These are phyloP conservation scores for Colletotrichum cuscutae DNA, from an alignment of 2,329 filamentous ascomycete genomes.

Conservation along the genomic window DNA sequence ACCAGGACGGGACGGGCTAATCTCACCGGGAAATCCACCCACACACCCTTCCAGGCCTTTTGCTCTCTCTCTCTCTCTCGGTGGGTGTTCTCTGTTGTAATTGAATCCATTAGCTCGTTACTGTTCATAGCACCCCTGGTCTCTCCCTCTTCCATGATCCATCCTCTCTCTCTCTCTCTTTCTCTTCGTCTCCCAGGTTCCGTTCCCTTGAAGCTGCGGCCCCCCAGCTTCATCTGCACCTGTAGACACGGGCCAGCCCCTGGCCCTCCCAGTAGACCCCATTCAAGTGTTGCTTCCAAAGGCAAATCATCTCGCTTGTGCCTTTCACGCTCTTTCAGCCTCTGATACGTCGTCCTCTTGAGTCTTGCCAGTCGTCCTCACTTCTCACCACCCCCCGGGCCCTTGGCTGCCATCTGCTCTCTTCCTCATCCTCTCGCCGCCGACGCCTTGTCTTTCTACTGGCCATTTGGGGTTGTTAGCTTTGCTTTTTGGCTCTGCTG, in stretches of 20 bases:
- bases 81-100: neutral
- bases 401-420: constrained; percentile 3
- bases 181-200: neutral
- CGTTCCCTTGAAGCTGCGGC: neutral
- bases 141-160: neutral
- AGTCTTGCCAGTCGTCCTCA: constrained; percentile 28
- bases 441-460: constrained; percentile 14
- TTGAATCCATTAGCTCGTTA: neutral
- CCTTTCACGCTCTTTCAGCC: constrained; percentile 57
- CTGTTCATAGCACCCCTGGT: neutral
- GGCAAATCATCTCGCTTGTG: constrained; percentile 64
- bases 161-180: neutral
- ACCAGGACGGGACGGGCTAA: constrained; percentile 47
- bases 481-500: neutral
- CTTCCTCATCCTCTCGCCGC: constrained; percentile 1
- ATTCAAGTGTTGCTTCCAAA: constrained; percentile 53
- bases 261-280: constrained; percentile 38
- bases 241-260: constrained; percentile 40
- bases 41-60: constrained; percentile 45
- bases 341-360: constrained; percentile 49
- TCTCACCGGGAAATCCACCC: constrained; percentile 54
- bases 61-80: neutral
- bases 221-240: constrained; percentile 27
- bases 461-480: constrained; percentile 8
- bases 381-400: neutral